Evolutionary conservation across 1,139 yeast genomes (phyloP), one percentile per base, ranked within the genome.

Genomic region (Sugiyamaella grinbergsii): DNA sequence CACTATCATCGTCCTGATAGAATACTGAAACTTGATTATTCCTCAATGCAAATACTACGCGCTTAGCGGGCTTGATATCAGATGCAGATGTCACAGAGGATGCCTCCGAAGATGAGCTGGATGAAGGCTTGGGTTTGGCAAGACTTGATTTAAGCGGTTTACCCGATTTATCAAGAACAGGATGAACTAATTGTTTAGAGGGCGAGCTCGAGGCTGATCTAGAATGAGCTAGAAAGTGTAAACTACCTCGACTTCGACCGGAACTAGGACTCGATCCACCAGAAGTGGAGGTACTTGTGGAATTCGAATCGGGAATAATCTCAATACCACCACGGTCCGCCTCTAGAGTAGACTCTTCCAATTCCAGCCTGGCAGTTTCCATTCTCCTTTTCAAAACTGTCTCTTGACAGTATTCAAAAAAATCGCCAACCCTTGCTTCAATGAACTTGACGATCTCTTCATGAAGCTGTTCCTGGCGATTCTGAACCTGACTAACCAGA

Each of bases 81-180:
- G 43, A 32, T 4, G 49, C 19, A 11, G 54, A 54, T 6, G 51
- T 24, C 8, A 39, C 40, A 11, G 56, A 52, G 3, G 50, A 47
- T 5, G 33, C 6, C 2, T 26, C 34, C n/a, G 49, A 29, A 18
- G 42, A 39, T 4, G 52, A 44, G 3, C 11, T 5, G 7, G 47
- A 34, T 18, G 47, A 23, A 8, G 45, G 18, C 15, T 43, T 48
- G 7, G 55, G 49, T 36, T 49, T 49, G 11, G 51, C 58, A 26
- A 56, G 46, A 43, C 57, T 54, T 10, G 60, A 57, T 42, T 57
- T 57, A 13, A 54, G 52, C n/a, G 58, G 59, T 23, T 42, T 33
- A 13, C 39, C 39, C 20, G 13, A 22, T 15, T 42, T 34, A 11
- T 42, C 40, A 22, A 24, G 24, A 16, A 42, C 18, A 13, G 47